Conservation (phyloP, 1,139 yeast genomes). For the Kazachstania sp. region DNA sequence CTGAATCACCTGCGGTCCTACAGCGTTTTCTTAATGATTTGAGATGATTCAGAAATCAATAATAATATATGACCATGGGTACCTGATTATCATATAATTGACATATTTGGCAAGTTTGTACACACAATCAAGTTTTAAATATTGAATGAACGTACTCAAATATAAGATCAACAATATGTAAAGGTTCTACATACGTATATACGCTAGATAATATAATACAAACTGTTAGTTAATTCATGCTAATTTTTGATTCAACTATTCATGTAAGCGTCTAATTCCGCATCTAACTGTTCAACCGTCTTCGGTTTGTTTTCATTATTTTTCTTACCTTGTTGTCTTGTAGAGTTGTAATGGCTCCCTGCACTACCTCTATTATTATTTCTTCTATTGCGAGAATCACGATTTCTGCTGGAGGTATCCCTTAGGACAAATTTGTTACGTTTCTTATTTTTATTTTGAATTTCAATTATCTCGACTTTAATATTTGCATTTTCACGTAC, state of each 20-base stretch:
- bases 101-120: too few relatives aligned
- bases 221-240: too few relatives aligned
- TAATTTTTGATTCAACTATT: slow-evolving; percentile 15
- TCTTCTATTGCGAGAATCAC: background rate
- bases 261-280: slow-evolving; percentile 74
- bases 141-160: too few relatives aligned
- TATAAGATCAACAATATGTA: too few relatives aligned
- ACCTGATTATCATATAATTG: too few relatives aligned
- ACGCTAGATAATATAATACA: too few relatives aligned
- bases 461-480: slow-evolving; percentile 22
- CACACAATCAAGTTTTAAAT: too few relatives aligned
- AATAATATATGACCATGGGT: too few relatives aligned
- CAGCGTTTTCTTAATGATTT: too few relatives aligned
- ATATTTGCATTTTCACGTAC: slow-evolving; percentile 15
- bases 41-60: too few relatives aligned
- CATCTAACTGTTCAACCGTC: slow-evolving; percentile 67
- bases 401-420: background rate
- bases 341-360: slow-evolving; percentile 10
- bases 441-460: slow-evolving; percentile 4
- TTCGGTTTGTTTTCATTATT: slow-evolving; percentile 33
- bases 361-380: slow-evolving; percentile 1
- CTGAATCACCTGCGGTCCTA: too few relatives aligned
- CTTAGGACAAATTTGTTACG: background rate
- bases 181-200: too few relatives aligned
- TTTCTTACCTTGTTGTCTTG: background rate